Percentiles rank a stretch among this genome's conserved stretches.
phyloP scores from a whole-genome alignment of 2,329 filamentous ascomycete genomes.

The Hypoxylon sp. region DNA sequence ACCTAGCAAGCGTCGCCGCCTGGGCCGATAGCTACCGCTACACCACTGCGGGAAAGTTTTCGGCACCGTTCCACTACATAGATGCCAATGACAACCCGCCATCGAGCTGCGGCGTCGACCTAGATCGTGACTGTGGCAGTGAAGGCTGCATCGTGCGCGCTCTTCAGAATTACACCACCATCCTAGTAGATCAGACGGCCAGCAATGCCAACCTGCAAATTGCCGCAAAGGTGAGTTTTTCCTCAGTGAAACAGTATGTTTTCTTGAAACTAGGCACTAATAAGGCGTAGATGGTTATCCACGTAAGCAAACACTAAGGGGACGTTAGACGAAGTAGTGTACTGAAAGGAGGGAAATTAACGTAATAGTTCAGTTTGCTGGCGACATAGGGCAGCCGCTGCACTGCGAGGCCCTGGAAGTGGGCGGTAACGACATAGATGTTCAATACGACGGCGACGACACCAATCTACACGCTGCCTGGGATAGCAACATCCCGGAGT shows the following conservation, averaged over 20 bases:
- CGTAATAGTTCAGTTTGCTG: slow-evolving; percentile 62
- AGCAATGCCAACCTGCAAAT: slow-evolving; percentile 52
- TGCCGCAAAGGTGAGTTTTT: slow-evolving; percentile 57
- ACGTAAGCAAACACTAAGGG: slow-evolving; percentile 46
- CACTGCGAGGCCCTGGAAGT: slow-evolving; percentile 66
- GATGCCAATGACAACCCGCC: slow-evolving; percentile 76
- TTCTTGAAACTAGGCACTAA: slow-evolving; percentile 1
- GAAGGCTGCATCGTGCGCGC: slow-evolving; percentile 74
- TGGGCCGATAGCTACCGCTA: slow-evolving; percentile 67
- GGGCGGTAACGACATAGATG: slow-evolving; percentile 71
- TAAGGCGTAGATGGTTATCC: slow-evolving; percentile 51
- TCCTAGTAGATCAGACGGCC: slow-evolving; percentile 49
- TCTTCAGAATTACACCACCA: slow-evolving; percentile 58
- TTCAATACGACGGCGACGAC: slow-evolving; percentile 64
- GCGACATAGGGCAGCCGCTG: slow-evolving; percentile 70
- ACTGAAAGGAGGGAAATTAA: slow-evolving; percentile 20
- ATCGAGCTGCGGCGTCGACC: slow-evolving; percentile 68
- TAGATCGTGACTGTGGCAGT: slow-evolving; percentile 72
- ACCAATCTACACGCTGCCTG: slow-evolving; percentile 74
- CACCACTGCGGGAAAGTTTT: slow-evolving; percentile 63
- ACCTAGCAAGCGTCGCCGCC: slow-evolving; percentile 64
- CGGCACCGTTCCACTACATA: slow-evolving; percentile 66
- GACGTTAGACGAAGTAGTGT: slow-evolving; percentile 8
- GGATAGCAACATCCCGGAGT: slow-evolving; percentile 72
- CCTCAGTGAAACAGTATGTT: not conserved